A percentile compares a stretch with the other conserved stretches of the same genome.
These are phyloP conservation scores for Leishmania aethiopica DNA, from an alignment of 208 protist genomes.

Conservation along the genomic window DNA sequence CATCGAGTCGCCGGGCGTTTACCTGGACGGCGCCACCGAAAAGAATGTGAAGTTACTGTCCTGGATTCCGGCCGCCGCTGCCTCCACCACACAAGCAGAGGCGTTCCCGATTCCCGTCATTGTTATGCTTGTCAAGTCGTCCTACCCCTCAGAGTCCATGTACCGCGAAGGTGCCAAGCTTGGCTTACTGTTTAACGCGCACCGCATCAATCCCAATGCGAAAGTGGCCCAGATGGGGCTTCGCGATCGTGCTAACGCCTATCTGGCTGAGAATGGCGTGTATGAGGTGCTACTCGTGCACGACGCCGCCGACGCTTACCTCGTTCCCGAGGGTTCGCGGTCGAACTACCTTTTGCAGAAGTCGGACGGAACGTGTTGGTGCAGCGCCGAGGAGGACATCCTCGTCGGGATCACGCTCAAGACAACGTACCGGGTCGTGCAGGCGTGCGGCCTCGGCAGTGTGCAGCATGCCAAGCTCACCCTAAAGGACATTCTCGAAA, in stretches of 20 bases:
- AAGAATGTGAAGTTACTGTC: constrained; percentile 81
- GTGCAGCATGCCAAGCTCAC: constrained; percentile 58
- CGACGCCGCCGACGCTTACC: constrained; percentile 42
- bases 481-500: constrained; percentile 55
- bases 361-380: constrained; percentile 44
- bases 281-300: constrained; percentile 80
- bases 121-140: constrained; percentile 64
- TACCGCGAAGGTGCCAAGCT: constrained; percentile 62
- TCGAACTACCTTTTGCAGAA: constrained; percentile 81
- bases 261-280: constrained; percentile 30
- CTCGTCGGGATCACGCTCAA: constrained; percentile 76
- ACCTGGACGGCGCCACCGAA: constrained; percentile 15
- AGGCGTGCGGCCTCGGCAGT: constrained; percentile 30
- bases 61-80: constrained; percentile 39
- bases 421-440: constrained; percentile 37
- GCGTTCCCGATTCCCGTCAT: constrained; percentile 28
- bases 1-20: constrained; percentile 20
- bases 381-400: constrained; percentile 73
- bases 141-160: constrained; percentile 69
- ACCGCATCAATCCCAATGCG: constrained; percentile 63
- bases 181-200: constrained; percentile 67
- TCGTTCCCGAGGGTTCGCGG: constrained; percentile 82
- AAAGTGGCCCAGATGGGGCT: constrained; percentile 71
- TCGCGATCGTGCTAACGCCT: constrained; percentile 48
- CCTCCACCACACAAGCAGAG: background rate